Evolutionary conservation across 192 early-diverging fungal genomes (phyloP), one percentile per base, ranked within the genome.

Genomic region (Linnemannia zychae): DNA sequence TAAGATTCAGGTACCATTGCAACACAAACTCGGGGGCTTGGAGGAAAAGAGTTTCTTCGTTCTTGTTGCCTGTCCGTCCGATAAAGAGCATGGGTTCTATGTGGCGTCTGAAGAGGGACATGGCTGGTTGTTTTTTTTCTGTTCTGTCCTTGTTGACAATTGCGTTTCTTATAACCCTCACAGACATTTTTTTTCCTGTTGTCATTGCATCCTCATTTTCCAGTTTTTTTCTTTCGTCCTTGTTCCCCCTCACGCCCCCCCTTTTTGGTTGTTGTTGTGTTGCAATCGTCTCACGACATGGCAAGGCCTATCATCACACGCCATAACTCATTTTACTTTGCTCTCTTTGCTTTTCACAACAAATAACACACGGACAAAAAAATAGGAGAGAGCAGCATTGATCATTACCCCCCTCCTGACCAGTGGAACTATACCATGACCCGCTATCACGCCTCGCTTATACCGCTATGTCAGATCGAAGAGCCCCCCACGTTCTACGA

Each of bases 401-500:
- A 82, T 73, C 81, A 84, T 65, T 84, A 84, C 60, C 81, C 81
- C 69, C 81, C 81, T 72, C 81, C 81, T 84, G 76, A 84, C 46
- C 81, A 84, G 37, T 84, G 81, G 81, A 78, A 31, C 72, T 84
- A 84, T 22, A 84, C 81, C 47, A 84, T 84, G 81, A 84, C 81
- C 71, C 81, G 81, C 33, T 84, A 84, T 78, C 81, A 84, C 65
- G 81, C 81, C 47, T 84, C 81, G 49, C 81, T 84, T 66, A 78
- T 78, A 47, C 81, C 81, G 72, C 81, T 84, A 13, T 84, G 75
- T 49, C 75, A 82, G 71, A 77, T 84, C 60, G 81, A 77, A 48
- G 76, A 84, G 49, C 81, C 81, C 46, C 81, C 67, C 72, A 72
- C 81, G 63, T 84, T 84, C 53, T 84, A 74, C 28, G 81, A 84